Evolutionary conservation across 2,329 filamentous ascomycete genomes (phyloP), one percentile per base, ranked within the genome.

Genomic region (Venturia nashicola): DNA sequence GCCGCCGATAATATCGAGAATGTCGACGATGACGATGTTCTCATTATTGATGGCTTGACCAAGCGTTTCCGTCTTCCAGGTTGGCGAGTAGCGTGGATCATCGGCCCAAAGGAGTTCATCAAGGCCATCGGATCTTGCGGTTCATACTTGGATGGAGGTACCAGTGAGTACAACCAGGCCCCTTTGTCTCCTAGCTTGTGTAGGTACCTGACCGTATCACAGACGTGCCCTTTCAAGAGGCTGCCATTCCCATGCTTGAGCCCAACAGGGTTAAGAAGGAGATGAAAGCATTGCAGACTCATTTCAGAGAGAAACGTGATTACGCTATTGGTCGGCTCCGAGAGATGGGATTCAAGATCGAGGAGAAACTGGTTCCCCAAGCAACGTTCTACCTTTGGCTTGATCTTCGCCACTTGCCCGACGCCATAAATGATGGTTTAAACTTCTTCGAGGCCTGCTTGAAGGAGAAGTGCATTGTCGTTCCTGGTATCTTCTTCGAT

Each of bases 401-500:
- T 27, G 84, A 87, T 68, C 73, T 86, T 63, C 81, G 74, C 32
- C 81, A 82, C 59, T 80, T 94, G 2, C 90, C 93, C 0, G 82
- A 83, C n/a, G 83, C 86, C 66, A 96, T 97, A 74, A 87, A 89
- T 65, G 93, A 97, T 73, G 93, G 93, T 9, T 80, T 97, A 71
- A 96, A 96, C 79, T 97, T 97, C 83, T 97, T 97, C 85, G 86
- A 94, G 74, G 91, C 91, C 39, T 94, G 94, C 72, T 79, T 97
- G 55, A 86, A 89, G 71, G 91, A 97, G 80, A 95, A 95, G 82
- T 90, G 95, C 68, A 97, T 97, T 72, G 91, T 97, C 20, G 93
- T 97, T 5, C 93, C 93, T 0, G 93, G 93, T 66, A 97, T 97
- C 75, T 97, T 97, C 83, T 97, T 97, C 74, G 93, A 97, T 72